Base-by-base conservation (phyloP, 108 stramenopile genomes). In the Fistulifera pelliculosa region DNA sequence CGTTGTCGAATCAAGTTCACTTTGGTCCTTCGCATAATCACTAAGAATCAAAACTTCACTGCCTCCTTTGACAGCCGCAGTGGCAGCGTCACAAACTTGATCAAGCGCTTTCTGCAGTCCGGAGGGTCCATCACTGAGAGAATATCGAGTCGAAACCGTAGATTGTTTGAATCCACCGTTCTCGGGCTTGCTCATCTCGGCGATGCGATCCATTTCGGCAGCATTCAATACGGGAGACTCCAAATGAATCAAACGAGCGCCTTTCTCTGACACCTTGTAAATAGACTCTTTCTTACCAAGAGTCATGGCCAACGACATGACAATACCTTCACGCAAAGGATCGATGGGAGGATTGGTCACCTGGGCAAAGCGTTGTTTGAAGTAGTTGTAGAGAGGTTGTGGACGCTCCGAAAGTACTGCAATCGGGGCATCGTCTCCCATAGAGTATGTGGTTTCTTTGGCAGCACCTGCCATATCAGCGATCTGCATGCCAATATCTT, bases 291-390 rank as follows among this genome's bases (percentile, higher is more conserved):
- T 92, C 66, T 81, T 80, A 42, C 97, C 97, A 19, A 98, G 69
- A 52, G 91, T 90, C 90, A 91, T 94, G 57, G 76, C 86, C 13
- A 96, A 84, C 15, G 90, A 90, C 97, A 98, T 98, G 50, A 96
- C 95, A 56, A 90, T 77, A 52, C 94, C 93, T 73, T 98, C 97
- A 24, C 95, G 76, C 58, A 98, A 89, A 0, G 97, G 96, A 62
- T 98, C 97, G 61, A 98, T 98, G 12, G 97, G 96, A 51, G 97
- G 97, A 60, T 98, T 98, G 31, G 97, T 98, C 45, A 98, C 97
- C 67, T 97, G 88, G 0, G 96, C 96, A 52, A 89, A 89, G 27
- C 87, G 84, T 74, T 98, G 97, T 73, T 98, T 96, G 76, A 98
- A 96, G 70, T 98, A 98, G 72, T 96, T 94, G 79, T 87, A 96